Evolutionary conservation across 1,139 yeast species (phyloP), one percentile per base, ranked within the genome.

Genomic region (Suhomyces wounanorum): DNA sequence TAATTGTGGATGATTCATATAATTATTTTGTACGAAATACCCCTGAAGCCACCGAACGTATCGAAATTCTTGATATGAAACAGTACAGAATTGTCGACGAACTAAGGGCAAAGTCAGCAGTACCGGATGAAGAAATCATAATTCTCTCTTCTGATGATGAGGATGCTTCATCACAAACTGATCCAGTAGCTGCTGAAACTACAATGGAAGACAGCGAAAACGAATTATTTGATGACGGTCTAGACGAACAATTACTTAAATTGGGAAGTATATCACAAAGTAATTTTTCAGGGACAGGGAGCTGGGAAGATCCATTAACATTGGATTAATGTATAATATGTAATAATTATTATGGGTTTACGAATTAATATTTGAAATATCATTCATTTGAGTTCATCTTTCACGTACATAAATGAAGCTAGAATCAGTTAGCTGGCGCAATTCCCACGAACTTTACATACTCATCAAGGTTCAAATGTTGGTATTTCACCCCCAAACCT

Each of bases 1-100:
- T 77, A 31, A 63, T 62, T 47, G 73, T 77, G 23, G 72, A 77
- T 43, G 79, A 75, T 51, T 67, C 73, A 2, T 73, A 68, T 61
- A 77, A 77, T 53, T 77, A 66, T 55, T 76, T 77, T 52, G 71
- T 77, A 35, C 73, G 72, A 55, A 67, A 69, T 36, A 73, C 79
- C 0, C 77, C 79, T 1, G 55, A 52, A 46, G 65, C 68, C 23
- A 65, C 72, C 3, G 70, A 70, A 39, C 57, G 73, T 48, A 69
- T 77, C 2, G 79, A 76, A 55, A 58, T 77, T 28, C 53, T 69
- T 28, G 78, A 73, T 45, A 63, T 69, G 68, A 61, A 63, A 31
- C 67, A 68, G 51, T 77, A 71, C 57, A 63, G 68, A 51, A 64
- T 72, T 7, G 62, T 75, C n/a, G 74, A 70, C 21, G 72, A 69